Base-by-base conservation (phyloP, 768 basidiomycete species). In the Lactarius trivialis region DNA sequence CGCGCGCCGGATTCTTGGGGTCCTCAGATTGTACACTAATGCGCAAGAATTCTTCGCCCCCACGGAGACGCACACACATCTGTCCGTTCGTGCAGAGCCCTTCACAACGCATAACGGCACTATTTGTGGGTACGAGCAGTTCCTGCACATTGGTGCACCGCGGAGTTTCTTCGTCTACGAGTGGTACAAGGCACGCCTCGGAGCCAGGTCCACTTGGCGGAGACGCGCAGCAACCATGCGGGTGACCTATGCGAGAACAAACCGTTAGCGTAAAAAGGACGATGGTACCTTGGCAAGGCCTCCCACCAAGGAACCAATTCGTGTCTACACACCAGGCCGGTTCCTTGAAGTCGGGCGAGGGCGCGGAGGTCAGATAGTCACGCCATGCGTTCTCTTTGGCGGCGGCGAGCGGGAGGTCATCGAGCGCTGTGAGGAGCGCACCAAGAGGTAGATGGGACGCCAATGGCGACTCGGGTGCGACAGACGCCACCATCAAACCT, bases 391-490 rank as follows among this genome's bases (percentile, higher is more conserved):
- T 74, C 26, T 72, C 63, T 19, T 39, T 66, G 36, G 55, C 70
- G 64, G 41, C 65, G 53, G 66, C 76, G 37, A 92, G 74, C 0
- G 73, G 53, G 1, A 73, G 71, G 71, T 93, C 92, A 63, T 93
- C 88, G 24, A 93, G 68, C 50, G 77, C 73, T 4, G 82, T 84
- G 54, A 94, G 77, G 5, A 92, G 67, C 3, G 82, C 76, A 7
- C 87, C 87, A 12, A 76, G 67, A 1, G 76, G 74, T 17, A 93
- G 73, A 69, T 89, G 78, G 0, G 70, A 71, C n/a, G 73, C 71
- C 45, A 94, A 72, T 14, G 85, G 81, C 0, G 91, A 92, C 50
- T 75, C 76, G 85, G 71, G 63, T 48, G 82, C 77, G 11, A 91
- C 80, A 19, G 68, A 66, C 2, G 85, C 66, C 3, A 92, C 82